Base-by-base conservation (phyloP, 2,329 filamentous ascomycete species). In the Alternaria gansuensis region DNA sequence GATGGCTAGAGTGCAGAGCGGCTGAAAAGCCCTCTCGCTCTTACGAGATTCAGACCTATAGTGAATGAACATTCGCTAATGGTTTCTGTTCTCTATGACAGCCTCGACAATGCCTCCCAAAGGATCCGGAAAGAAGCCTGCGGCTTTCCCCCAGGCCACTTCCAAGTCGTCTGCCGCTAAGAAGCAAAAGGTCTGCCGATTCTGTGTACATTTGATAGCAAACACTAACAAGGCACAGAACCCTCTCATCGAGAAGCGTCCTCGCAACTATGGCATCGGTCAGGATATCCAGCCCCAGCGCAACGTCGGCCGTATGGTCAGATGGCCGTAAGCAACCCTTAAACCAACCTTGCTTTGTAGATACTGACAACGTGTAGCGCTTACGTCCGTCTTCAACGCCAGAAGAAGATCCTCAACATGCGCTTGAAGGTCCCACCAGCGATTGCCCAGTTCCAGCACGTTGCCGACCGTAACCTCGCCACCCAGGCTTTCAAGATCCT, bases 41-140 rank as follows among this genome's bases (percentile, higher is more conserved):
- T 77, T 77, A 76, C 69, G 74, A 76, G 74, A 71, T 62, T 66
- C 69, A 73, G 69, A 72, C 67, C 70, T 84, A 83, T 88, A 51
- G 48, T 56, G 52, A 86, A 85, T 89, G 89, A 87, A 89, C 73
- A 83, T 85, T 83, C 81, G 90, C 93, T 97, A 91, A 96, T 92
- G 85, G 92, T 89, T 92, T 96, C 91, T 95, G 93, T 96, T 92
- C 94, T 98, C 94, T 95, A 98, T 98, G 93, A 98, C 86, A 98
- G 95, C 92, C 95, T 90, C 91, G 66, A 74, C 70, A 63, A 77
- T 77, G 76, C 69, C 76, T 70, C 77, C 94, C 81, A 99, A 98
- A 87, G 93, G 93, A 58, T 52, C 46, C 87, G 98, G 91, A 98
- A 97, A 88, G 90, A 92, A 84, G 95, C 95, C 78, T 86, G 93